Evolutionary conservation across 164 flowering plant genomes (phyloP).

Genomic region (Platanus orientalis): DNA sequence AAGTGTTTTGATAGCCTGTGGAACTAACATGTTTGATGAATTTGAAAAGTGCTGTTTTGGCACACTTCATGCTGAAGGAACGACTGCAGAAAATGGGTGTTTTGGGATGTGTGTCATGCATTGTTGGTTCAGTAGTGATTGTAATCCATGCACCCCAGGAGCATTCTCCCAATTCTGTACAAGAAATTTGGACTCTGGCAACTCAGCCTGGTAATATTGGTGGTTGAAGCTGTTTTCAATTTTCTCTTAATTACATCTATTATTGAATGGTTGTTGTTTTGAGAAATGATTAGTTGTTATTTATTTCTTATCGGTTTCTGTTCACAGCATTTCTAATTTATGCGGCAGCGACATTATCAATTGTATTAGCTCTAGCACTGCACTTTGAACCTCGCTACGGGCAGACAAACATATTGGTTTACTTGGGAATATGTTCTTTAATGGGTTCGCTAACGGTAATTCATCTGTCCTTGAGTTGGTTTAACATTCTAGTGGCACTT

Average conservation of each 20-base stretch:
- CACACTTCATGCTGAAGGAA: slow-evolving; percentile 86
- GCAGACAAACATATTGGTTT: slow-evolving; percentile 79
- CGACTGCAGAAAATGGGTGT: slow-evolving; percentile 66
- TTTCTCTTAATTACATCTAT: neutral
- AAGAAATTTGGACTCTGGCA: slow-evolving; percentile 82
- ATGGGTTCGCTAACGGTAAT: slow-evolving; percentile 87
- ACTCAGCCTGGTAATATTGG: slow-evolving; percentile 66
- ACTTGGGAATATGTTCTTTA: slow-evolving; percentile 87
- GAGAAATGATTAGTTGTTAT: slow-evolving; percentile 3
- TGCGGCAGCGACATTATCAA: slow-evolving; percentile 51
- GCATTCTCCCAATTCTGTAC: slow-evolving; percentile 64
- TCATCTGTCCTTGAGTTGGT: slow-evolving; percentile 3
- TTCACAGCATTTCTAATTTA: slow-evolving; percentile 73
- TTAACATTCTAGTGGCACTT: neutral
- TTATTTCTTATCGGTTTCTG: slow-evolving; percentile 2
- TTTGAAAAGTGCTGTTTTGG: slow-evolving; percentile 70
- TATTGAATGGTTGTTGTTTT: neutral
- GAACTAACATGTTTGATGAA: slow-evolving; percentile 20
- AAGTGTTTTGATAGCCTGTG: neutral
- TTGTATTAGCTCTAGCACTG: slow-evolving; percentile 58
- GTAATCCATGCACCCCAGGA: slow-evolving; percentile 96
- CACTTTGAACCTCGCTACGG: slow-evolving; percentile 88
- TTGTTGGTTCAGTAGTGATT: slow-evolving; percentile 91
- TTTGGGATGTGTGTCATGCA: slow-evolving; percentile 79
- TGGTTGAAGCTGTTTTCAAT: neutral